phyloP scores from a whole-genome alignment of 345 rosid species.

The Ceriops zippeliana region DNA sequence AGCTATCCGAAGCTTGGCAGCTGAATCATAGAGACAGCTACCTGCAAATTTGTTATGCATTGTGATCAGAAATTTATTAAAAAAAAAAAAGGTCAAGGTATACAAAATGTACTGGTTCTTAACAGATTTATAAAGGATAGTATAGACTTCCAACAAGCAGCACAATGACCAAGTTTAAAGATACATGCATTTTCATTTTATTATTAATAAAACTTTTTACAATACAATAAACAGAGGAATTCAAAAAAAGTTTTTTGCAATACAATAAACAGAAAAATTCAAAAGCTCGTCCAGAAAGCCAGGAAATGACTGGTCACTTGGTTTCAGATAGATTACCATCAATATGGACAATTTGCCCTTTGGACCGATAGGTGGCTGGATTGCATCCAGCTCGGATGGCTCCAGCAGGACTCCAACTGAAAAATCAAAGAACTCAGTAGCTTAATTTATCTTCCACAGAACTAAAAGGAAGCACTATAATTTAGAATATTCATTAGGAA shows the following conservation, averaged over 20 bases:
- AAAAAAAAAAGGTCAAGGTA: background rate
- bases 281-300: background rate
- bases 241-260: background rate
- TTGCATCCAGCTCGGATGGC: slow-evolving; percentile 70
- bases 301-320: background rate
- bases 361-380: slow-evolving; percentile 68
- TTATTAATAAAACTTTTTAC: no score
- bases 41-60: slow-evolving; percentile 42
- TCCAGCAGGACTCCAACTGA: slow-evolving; percentile 97
- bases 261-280: no score
- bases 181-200: no score
- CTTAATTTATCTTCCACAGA: slow-evolving; percentile 1
- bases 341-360: slow-evolving; percentile 50
- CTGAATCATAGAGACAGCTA: slow-evolving; percentile 68
- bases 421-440: slow-evolving; percentile 18
- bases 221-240: no score
- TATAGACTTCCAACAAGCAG: no score
- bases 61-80: background rate
- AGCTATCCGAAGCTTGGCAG: slow-evolving; percentile 52
- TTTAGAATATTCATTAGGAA: no score
- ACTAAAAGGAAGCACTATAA: no score
- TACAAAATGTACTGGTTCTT: background rate
- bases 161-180: background rate
- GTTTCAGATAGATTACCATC: slow-evolving; percentile 49
- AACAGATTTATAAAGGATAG: background rate